These are phyloP conservation scores for Globisporangium takayamanum DNA, from an alignment of 352 stramenopile species.

Conservation along the genomic window DNA sequence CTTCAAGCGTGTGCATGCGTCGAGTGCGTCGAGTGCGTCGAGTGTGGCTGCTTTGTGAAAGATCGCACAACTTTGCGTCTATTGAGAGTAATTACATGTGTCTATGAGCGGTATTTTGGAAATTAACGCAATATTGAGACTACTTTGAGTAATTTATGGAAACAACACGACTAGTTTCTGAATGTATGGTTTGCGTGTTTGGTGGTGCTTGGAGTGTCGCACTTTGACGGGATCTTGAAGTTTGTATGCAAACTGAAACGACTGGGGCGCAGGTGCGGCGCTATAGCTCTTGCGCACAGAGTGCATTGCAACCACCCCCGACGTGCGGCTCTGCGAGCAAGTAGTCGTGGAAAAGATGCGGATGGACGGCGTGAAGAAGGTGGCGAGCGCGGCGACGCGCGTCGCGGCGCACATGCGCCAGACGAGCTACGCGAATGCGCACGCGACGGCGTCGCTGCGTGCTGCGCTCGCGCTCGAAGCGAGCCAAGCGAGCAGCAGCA, in stretches of 20 bases:
- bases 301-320: background rate
- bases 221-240: background rate
- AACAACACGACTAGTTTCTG: too few relatives aligned
- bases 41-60: too few relatives aligned
- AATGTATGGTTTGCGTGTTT: too few relatives aligned
- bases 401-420: conserved; percentile 27
- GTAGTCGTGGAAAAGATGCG: conserved; percentile 45
- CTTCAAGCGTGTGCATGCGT: background rate
- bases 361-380: conserved; percentile 40
- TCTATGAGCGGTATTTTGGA: background rate
- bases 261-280: conserved; percentile 1
- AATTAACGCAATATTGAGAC: too few relatives aligned
- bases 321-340: conserved; percentile 4
- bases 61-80: background rate
- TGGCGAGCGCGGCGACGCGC: conserved; percentile 31
- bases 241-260: conserved; percentile 1
- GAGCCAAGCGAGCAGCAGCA: conserved; percentile 21
- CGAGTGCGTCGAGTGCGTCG: too few relatives aligned
- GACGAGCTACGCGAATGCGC: conserved; percentile 21
- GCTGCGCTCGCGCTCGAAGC: conserved; percentile 37
- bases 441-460: conserved; percentile 32
- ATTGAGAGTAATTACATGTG: background rate
- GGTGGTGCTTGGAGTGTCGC: conserved; percentile 3
- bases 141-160: background rate
- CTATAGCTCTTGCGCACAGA: background rate